These are phyloP conservation scores for Leptographium lundbergii DNA, from an alignment of 2,329 filamentous ascomycete species.

Conservation along the genomic window DNA sequence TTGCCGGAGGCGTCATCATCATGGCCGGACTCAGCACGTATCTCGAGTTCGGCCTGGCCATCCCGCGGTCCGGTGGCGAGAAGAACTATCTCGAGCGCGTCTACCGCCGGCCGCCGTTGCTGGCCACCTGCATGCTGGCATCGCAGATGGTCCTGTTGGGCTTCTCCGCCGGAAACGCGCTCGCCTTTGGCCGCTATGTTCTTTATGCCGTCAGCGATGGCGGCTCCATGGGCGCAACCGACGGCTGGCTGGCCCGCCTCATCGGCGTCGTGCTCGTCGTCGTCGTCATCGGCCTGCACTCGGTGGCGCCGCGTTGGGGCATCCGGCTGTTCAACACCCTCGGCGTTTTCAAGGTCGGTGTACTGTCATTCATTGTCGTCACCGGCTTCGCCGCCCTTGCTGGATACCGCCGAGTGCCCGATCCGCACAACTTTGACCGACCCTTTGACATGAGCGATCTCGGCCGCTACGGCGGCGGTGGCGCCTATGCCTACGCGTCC, in stretches of 20 bases:
- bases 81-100: conserved; percentile 40
- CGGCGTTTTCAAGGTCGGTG: conserved; percentile 34
- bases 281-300: conserved; percentile 31
- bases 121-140: conserved; percentile 39
- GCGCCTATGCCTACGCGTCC: conserved; percentile 28
- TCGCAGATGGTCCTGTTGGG: conserved; percentile 35
- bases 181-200: conserved; percentile 37
- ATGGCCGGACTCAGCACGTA: conserved; percentile 31
- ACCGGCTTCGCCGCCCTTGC: conserved; percentile 23
- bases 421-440: conserved; percentile 4
- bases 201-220: conserved; percentile 22
- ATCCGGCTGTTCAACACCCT: conserved; percentile 34
- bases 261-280: conserved; percentile 34
- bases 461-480: conserved; percentile 1
- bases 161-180: conserved; percentile 37
- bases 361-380: conserved; percentile 32
- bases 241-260: conserved; percentile 35
- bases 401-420: conserved; percentile 9
- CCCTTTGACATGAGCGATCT: conserved; percentile 1
- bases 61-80: conserved; percentile 35
- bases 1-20: conserved; percentile 32
- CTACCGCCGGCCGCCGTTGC: conserved; percentile 33
- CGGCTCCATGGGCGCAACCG: conserved; percentile 21
- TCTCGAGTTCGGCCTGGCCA: conserved; percentile 28
- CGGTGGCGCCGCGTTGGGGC: conserved; percentile 29